Base-by-base conservation (phyloP, 2,329 filamentous ascomycete genomes). In the Diaporthe aspalathi region DNA sequence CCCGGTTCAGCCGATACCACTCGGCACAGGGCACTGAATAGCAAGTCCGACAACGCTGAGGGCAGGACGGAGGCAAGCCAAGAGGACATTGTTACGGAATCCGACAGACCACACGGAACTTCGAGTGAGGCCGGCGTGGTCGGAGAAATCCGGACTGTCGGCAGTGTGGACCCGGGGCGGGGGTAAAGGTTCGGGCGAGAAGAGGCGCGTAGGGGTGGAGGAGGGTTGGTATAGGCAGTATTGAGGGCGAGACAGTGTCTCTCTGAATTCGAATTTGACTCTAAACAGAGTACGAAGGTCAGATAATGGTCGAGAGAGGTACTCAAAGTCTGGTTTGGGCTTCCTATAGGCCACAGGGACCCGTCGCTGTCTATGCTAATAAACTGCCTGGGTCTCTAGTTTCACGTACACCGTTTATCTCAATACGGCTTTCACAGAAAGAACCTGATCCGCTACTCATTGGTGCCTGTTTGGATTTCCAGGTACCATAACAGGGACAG, bases 401-500 rank as follows among this genome's bases (percentile, higher is more conserved):
- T 35, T 35, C 32, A 38, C 35, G 2, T 38, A 5, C 35, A 38
- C 5, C 2, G 12, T 38, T 38, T 2, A 38, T 38, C 9, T 2
- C 5, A 38, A 7, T 2, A 38, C 5, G 12, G 12, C 9, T 9
- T 12, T 24, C 2, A 17, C 16, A 20, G 5, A 17, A 2, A 9
- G 16, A 27, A 11, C 35, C 49, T 16, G 6, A 14, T 16, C 20
- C 3, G 27, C 12, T 63, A 11, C 20, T 65, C 29, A 65, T 8
- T 65, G 49, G n/a, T 65, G n/a, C 50, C 67, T 27, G 11, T 62
- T 69, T 8, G 67, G 27, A 8, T 62, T 62, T 1, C 43, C 54
- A n/a, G 67, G 53, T 5, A 69, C n/a, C 67, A 68, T 60, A 8
- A 47, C 40, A 9, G 67, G 67, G 14, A 68, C 32, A 11, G 27